Conservation (phyloP, 2,329 filamentous ascomycete species). For the Furcasterigmium furcatum region DNA sequence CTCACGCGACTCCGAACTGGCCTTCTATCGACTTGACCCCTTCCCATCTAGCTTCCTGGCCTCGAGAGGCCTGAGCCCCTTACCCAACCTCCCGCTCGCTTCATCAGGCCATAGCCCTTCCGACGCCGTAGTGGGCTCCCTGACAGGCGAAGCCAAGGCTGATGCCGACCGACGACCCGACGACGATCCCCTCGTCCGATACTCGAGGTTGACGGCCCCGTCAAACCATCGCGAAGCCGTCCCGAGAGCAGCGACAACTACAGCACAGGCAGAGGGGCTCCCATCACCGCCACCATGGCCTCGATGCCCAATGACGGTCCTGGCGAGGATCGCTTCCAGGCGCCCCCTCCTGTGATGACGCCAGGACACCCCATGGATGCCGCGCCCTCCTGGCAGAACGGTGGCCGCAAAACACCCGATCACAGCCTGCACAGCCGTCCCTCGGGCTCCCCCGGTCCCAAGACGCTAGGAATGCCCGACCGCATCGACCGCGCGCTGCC, state of each 20-base stretch:
- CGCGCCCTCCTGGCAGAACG: constrained; percentile 28
- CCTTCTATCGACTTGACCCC: background rate
- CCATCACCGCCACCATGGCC: constrained; percentile 27
- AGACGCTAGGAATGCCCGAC: constrained; percentile 9
- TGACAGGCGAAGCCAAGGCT: constrained; percentile 6
- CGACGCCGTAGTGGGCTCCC: background rate
- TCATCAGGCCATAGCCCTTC: background rate
- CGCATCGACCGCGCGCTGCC: constrained; percentile 18
- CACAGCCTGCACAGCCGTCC: constrained; percentile 27
- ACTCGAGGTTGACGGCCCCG: constrained; percentile 11
- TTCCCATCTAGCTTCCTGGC: too few relatives aligned
- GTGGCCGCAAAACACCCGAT: constrained; percentile 31
- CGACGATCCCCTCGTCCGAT: constrained; percentile 10
- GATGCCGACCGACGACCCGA: constrained; percentile 13
- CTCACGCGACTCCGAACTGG: constrained; percentile 1
- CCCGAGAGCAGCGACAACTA: constrained; percentile 5
- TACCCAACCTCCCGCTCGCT: background rate
- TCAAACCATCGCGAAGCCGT: constrained; percentile 6
- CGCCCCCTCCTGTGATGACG: constrained; percentile 22
- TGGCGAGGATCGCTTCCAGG: constrained; percentile 32
- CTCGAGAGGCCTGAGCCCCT: too few relatives aligned
- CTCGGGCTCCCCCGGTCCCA: constrained; percentile 29
- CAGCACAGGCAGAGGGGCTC: constrained; percentile 1
- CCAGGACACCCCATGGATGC: constrained; percentile 25
- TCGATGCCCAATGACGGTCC: constrained; percentile 42